phyloP scores from a whole-genome alignment of 495 filamentous ascomycete species.

The Hyaloscypha finlandica region DNA sequence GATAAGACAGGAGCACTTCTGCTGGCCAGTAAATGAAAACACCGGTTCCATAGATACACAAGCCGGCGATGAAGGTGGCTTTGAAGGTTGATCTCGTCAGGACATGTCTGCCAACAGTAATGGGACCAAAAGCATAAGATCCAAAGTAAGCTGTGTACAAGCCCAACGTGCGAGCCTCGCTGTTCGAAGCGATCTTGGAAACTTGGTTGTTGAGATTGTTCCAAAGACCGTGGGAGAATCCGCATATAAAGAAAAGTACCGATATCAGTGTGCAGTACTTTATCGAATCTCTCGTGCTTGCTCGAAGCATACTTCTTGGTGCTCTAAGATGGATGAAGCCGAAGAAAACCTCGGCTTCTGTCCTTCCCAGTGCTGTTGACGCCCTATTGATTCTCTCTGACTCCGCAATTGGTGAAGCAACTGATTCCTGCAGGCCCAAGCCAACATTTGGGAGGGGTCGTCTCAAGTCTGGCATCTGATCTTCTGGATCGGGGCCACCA shows the following conservation, averaged over 20 bases:
- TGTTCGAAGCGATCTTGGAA: not conserved
- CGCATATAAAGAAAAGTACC: not conserved
- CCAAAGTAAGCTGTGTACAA: conserved; percentile 41
- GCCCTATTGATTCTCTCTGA: not conserved
- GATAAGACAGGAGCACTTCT: conserved; percentile 57
- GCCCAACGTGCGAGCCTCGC: conserved; percentile 24
- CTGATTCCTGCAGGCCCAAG: not conserved
- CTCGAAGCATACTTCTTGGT: not conserved
- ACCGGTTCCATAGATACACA: conserved; percentile 59
- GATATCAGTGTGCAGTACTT: not conserved
- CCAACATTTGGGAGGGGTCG: not conserved
- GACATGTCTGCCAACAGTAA: conserved; percentile 61
- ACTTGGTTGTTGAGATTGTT: conserved; percentile 1
- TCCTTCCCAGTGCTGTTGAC: not conserved
- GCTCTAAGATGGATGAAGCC: not conserved
- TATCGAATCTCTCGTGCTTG: not conserved
- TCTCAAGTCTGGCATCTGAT: not conserved
- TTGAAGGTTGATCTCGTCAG: conserved; percentile 56
- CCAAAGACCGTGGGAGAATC: not conserved
- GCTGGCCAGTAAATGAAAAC: conserved; percentile 68
- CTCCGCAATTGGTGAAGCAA: not conserved
- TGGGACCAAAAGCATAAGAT: conserved; percentile 61
- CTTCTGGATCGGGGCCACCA: not conserved
- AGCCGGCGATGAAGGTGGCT: conserved; percentile 56
- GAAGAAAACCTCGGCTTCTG: not conserved